Conservation (phyloP, 2,329 filamentous ascomycete genomes). For the Aspergillus sclerotialis region DNA sequence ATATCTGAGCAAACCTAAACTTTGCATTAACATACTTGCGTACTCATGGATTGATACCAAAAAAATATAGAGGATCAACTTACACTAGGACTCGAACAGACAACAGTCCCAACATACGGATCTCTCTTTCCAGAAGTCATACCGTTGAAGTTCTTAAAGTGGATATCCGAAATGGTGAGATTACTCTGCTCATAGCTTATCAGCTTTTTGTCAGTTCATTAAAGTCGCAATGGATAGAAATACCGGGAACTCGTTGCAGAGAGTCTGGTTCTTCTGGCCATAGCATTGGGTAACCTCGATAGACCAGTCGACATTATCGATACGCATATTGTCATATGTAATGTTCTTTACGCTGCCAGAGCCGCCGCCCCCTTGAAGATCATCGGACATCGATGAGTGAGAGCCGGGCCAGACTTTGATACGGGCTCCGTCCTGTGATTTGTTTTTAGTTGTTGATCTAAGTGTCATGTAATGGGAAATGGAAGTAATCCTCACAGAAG, state of each 20-base stretch:
- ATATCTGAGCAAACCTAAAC: conserved; percentile 41
- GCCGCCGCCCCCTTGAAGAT: conserved; percentile 61
- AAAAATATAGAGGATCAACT: conserved; percentile 20
- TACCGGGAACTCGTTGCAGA: conserved; percentile 54
- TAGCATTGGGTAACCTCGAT: conserved; percentile 62
- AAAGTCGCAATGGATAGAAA: neutral
- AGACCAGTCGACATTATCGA: conserved; percentile 58
- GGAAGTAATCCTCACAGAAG: conserved; percentile 34
- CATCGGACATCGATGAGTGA: conserved; percentile 48
- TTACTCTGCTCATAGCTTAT: conserved; percentile 21
- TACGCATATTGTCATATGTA: conserved; percentile 56
- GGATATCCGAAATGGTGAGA: conserved; percentile 49
- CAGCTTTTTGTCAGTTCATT: neutral
- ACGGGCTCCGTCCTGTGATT: conserved; percentile 53
- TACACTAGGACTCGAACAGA: conserved; percentile 44
- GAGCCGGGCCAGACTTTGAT: conserved; percentile 68
- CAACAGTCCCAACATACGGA: conserved; percentile 41
- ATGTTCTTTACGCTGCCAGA: conserved; percentile 57
- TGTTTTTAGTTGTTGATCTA: conserved; percentile 30
- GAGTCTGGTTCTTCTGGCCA: conserved; percentile 54
- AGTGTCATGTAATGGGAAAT: conserved; percentile 17
- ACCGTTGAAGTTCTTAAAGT: conserved; percentile 51
- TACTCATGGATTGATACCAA: neutral
- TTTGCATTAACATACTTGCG: no score
- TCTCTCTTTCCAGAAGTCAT: conserved; percentile 43